phyloP scores from a whole-genome alignment of 179 eudicot genomes.

The Beta lomatogona region DNA sequence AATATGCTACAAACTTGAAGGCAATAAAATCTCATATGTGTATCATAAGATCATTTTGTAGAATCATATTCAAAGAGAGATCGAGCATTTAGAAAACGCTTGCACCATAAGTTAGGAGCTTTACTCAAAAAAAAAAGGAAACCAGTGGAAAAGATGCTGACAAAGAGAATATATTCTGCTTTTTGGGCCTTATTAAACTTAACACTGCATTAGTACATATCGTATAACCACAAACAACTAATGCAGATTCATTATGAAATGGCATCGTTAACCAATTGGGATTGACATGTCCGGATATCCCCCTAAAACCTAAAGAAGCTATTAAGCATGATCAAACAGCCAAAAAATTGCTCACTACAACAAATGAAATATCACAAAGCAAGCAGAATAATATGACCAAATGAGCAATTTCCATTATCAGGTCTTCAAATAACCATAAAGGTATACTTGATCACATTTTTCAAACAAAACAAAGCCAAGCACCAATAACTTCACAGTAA shows the following conservation, averaged over 20 bases:
- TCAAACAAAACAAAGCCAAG: not conserved
- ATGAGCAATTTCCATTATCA: not conserved
- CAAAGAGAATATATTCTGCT: not conserved
- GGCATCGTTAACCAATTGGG: not conserved
- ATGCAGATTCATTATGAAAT: not conserved
- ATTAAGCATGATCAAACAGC: not conserved
- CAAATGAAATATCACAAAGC: not conserved
- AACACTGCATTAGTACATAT: not conserved
- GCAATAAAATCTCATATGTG: not conserved
- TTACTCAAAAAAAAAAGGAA: not conserved
- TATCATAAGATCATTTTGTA: not conserved
- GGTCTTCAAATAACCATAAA: not conserved
- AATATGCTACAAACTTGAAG: not conserved
- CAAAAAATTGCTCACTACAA: not conserved
- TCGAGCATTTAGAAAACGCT: not conserved
- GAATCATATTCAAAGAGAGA: not conserved
- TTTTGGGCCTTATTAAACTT: not conserved
- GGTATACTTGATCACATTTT: not conserved
- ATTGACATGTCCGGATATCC: not conserved
- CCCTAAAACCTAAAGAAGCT: not conserved
- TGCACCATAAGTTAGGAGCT: not conserved
- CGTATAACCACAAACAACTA: slow-evolving; percentile 1
- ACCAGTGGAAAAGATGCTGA: not conserved
- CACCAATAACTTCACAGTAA: not conserved
- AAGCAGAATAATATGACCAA: not conserved